phyloP scores from a whole-genome alignment of 495 filamentous ascomycete genomes.

The Neurospora africana region DNA sequence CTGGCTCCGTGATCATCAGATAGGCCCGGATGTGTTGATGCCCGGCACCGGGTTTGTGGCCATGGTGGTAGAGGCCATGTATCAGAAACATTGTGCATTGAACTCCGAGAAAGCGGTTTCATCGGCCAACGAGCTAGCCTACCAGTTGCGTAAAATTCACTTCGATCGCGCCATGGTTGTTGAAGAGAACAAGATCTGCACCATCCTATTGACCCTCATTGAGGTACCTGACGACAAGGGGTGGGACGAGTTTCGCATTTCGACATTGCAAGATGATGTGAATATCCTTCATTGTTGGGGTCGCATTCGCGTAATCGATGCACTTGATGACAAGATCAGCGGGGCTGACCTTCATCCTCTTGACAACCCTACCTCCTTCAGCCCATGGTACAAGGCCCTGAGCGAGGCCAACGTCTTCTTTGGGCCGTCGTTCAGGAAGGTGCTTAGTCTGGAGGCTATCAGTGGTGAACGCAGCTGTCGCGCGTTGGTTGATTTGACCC shows the following conservation, averaged over 20 bases:
- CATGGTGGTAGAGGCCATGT: constrained; percentile 14
- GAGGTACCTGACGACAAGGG: not conserved
- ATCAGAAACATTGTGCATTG: not conserved
- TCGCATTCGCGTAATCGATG: constrained; percentile 6
- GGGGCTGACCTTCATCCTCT: not conserved
- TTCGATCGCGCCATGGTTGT: constrained; percentile 9
- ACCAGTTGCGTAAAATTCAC: constrained; percentile 2
- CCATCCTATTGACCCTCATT: not conserved
- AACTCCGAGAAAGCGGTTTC: not conserved
- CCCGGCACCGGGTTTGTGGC: constrained; percentile 7
- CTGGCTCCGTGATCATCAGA: constrained; percentile 30
- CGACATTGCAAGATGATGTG: not conserved
- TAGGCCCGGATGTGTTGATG: constrained; percentile 18
- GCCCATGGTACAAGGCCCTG: constrained; percentile 25
- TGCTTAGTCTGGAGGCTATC: constrained; percentile 11
- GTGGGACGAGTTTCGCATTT: constrained; percentile 12
- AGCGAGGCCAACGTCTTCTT: constrained; percentile 18
- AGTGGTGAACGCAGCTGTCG: constrained; percentile 12
- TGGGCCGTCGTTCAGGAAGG: constrained; percentile 21
- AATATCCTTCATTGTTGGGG: constrained; percentile 5
- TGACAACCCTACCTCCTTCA: not conserved
- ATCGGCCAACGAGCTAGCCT: not conserved
- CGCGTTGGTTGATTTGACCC: not conserved
- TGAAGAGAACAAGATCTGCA: not conserved
- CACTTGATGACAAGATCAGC: not conserved